Conservation (phyloP, 2,329 filamentous ascomycete species). For the Pestalotiopsis sp. region DNA sequence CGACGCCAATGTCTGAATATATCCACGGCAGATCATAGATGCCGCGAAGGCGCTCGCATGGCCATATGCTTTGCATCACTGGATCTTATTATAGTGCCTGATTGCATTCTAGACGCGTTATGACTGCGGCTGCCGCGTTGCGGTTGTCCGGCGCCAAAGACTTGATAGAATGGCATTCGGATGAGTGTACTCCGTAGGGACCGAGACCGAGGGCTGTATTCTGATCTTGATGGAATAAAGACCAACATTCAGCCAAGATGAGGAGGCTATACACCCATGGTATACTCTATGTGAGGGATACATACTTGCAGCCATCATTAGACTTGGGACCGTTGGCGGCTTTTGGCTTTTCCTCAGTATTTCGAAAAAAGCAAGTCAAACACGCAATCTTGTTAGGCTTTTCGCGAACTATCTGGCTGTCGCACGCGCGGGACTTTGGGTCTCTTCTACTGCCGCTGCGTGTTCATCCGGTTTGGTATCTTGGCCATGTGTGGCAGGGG, state of each 20-base stretch:
- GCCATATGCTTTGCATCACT: background rate
- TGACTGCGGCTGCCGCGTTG: background rate
- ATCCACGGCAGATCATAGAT: background rate
- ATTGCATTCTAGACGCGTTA: background rate
- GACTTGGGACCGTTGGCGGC: too few species aligned
- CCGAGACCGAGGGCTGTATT: background rate
- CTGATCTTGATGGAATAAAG: background rate
- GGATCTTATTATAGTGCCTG: background rate
- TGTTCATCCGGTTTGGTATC: background rate
- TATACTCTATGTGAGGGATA: too few species aligned
- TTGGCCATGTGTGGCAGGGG: background rate
- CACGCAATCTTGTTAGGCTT: background rate
- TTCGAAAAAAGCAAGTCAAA: background rate
- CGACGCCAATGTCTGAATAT: background rate
- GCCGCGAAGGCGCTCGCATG: background rate
- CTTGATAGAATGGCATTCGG: background rate
- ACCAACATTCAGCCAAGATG: too few species aligned
- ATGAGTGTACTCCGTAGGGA: background rate
- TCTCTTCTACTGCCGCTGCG: background rate
- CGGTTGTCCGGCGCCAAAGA: background rate
- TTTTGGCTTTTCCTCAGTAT: background rate
- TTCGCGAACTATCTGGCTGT: background rate
- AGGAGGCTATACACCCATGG: too few species aligned
- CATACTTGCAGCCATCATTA: too few species aligned
- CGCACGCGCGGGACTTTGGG: background rate